Evolutionary conservation across 139 green algal genomes (phyloP).

Genomic region (Micractinium conductrix): DNA sequence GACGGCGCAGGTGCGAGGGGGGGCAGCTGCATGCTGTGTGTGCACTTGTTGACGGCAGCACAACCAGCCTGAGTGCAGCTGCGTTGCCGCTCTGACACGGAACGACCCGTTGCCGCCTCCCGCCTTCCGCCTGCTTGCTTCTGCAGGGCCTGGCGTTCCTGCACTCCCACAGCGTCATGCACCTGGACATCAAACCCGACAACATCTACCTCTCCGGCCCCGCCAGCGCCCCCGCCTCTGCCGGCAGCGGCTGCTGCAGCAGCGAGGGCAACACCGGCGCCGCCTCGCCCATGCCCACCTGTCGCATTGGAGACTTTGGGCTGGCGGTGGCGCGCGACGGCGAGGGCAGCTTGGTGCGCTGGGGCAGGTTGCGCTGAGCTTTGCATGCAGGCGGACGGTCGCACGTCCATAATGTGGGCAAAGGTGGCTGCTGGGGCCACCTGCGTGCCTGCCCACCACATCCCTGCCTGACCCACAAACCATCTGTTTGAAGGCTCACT

Average conservation of each 20-base stretch:
- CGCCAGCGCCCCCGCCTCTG: not conserved
- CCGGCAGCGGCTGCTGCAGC: not conserved
- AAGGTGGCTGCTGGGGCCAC: no score
- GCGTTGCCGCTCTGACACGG: no score
- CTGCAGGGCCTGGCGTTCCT: slow-evolving; percentile 70
- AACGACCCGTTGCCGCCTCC: not conserved
- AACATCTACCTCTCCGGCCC: slow-evolving; percentile 67
- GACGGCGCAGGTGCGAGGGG: slow-evolving; percentile 47
- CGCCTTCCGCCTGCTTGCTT: not conserved
- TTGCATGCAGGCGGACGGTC: not conserved
- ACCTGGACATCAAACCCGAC: slow-evolving; percentile 90
- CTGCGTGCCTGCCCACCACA: no score
- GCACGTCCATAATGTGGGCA: no score
- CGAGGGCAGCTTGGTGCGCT: slow-evolving; percentile 22
- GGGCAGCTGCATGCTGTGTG: not conserved
- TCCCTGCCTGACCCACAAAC: no score
- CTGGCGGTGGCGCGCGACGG: slow-evolving; percentile 58
- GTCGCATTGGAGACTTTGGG: slow-evolving; percentile 82
- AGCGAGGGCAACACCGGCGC: not conserved
- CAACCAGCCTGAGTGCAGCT: no score
- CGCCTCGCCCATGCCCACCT: slow-evolving; percentile 30
- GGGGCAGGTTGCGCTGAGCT: not conserved
- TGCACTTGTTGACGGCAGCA: no score
- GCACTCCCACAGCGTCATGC: slow-evolving; percentile 71
- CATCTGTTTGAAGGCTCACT: no score